A percentile compares a stretch with the other conserved stretches of the same genome.
Evolutionary conservation across 2,329 filamentous ascomycete genomes (phyloP).

Genomic region (Ceratocystis ficicola): DNA sequence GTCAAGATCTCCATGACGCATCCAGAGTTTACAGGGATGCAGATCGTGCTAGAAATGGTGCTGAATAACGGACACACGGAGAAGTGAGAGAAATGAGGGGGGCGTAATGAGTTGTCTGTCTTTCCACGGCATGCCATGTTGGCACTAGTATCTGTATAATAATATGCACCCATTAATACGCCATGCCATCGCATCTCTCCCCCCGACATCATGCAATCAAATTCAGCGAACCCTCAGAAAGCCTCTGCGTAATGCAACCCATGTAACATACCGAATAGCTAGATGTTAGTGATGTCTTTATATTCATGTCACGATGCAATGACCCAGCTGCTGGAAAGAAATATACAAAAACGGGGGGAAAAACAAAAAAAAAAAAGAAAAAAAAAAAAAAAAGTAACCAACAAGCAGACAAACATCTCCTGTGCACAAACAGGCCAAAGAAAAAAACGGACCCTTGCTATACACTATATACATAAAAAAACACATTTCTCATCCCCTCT

Average conservation of each 20-base stretch:
- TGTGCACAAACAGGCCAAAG: background rate
- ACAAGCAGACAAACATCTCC: background rate
- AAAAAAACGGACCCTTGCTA: background rate
- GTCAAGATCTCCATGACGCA: slow-evolving; percentile 95
- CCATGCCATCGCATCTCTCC: no score
- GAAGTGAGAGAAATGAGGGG: slow-evolving; percentile 28
- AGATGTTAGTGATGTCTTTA: no score
- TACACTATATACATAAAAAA: slow-evolving; percentile 5
- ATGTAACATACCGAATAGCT: no score
- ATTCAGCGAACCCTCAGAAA: no score
- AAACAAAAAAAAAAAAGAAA: background rate
- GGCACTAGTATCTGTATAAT: no score
- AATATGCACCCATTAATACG: no score
- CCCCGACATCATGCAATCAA: no score
- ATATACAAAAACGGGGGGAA: background rate
- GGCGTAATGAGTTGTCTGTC: background rate
- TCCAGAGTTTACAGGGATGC: slow-evolving; percentile 69
- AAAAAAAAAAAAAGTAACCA: background rate
- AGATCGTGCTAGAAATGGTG: slow-evolving; percentile 83
- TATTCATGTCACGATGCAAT: background rate
- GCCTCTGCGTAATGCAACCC: no score
- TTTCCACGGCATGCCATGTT: background rate
- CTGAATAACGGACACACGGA: slow-evolving; percentile 73
- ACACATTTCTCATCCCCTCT: background rate
- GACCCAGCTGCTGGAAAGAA: background rate